Conservation (phyloP, 331 rosid genomes). For the Rhamnella rubrinervis region DNA sequence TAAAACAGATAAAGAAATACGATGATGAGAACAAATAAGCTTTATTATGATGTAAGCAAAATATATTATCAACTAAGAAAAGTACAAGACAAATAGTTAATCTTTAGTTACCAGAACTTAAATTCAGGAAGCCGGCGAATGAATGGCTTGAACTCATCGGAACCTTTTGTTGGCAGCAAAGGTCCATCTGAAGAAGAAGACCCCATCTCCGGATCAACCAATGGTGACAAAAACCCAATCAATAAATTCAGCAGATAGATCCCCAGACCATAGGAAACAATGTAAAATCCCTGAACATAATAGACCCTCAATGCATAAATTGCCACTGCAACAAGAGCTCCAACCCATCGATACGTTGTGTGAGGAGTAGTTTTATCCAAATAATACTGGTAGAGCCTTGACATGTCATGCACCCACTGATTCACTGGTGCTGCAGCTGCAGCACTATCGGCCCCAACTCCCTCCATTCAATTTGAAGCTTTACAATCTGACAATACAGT, state of each 20-base stretch:
- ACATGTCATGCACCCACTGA: constrained; percentile 56
- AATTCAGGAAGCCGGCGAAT: constrained; percentile 94
- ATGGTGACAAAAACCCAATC: constrained; percentile 86
- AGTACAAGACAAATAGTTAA: constrained; percentile 3
- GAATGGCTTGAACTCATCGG: constrained; percentile 92
- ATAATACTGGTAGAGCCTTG: constrained; percentile 73
- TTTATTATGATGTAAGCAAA: background rate
- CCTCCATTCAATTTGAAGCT: constrained; percentile 68
- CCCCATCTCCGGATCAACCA: constrained; percentile 89
- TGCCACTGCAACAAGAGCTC: constrained; percentile 40
- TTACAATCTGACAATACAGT: constrained; percentile 40
- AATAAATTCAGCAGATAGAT: constrained; percentile 82
- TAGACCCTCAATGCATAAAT: constrained; percentile 70
- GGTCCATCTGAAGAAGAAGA: constrained; percentile 52
- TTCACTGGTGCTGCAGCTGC: constrained; percentile 67
- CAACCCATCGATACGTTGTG: constrained; percentile 71
- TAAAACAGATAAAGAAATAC: background rate
- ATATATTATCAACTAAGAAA: background rate
- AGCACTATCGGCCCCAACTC: constrained; percentile 69
- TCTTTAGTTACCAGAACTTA: constrained; percentile 76
- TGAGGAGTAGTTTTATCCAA: constrained; percentile 83
- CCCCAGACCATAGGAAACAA: constrained; percentile 83
- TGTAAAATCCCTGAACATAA: constrained; percentile 77
- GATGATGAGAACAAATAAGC: background rate
- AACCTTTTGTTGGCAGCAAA: constrained; percentile 81